Evolutionary conservation across 2,329 filamentous ascomycete species (phyloP).

Genomic region (Xylaria sp.): DNA sequence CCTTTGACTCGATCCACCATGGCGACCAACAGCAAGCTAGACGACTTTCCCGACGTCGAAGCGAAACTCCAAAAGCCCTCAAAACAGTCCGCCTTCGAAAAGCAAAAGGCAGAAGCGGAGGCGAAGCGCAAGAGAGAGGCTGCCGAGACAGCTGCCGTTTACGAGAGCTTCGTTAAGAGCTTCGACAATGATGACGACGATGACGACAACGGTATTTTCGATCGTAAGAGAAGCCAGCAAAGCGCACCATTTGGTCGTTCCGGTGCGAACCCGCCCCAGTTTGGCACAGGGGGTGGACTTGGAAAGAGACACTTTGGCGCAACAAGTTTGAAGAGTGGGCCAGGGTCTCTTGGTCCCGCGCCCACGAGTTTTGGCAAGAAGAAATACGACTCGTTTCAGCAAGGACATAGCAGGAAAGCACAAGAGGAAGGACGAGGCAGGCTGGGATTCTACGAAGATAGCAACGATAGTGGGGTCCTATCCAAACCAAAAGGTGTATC

Average conservation of each 20-base stretch:
- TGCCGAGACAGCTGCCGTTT: slow-evolving; percentile 86
- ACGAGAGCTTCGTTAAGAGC: slow-evolving; percentile 87
- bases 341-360: slow-evolving; percentile 69
- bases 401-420: slow-evolving; percentile 50
- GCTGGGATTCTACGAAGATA: slow-evolving; percentile 56
- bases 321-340: slow-evolving; percentile 67
- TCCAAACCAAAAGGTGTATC: slow-evolving; percentile 69
- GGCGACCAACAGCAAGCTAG: slow-evolving; percentile 58
- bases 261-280: slow-evolving; percentile 47
- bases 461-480: slow-evolving; percentile 42
- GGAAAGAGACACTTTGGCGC: slow-evolving; percentile 74
- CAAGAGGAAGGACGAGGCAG: slow-evolving; percentile 49
- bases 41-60: slow-evolving; percentile 76
- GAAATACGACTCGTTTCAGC: slow-evolving; percentile 60
- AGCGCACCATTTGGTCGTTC: slow-evolving; percentile 41
- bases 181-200: slow-evolving; percentile 72
- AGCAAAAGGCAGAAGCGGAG: slow-evolving; percentile 88
- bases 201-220: slow-evolving; percentile 39
- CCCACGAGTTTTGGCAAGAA: slow-evolving; percentile 64
- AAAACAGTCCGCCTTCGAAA: slow-evolving; percentile 89
- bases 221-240: slow-evolving; percentile 34
- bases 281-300: slow-evolving; percentile 49
- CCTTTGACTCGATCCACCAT: slow-evolving; percentile 49
- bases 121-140: slow-evolving; percentile 86
- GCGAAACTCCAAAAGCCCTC: slow-evolving; percentile 82